A percentile compares a stretch with the other conserved stretches of the same genome.
These are phyloP conservation scores for Soucietia sequanensis DNA, from an alignment of 805 yeast species.

Conservation along the genomic window DNA sequence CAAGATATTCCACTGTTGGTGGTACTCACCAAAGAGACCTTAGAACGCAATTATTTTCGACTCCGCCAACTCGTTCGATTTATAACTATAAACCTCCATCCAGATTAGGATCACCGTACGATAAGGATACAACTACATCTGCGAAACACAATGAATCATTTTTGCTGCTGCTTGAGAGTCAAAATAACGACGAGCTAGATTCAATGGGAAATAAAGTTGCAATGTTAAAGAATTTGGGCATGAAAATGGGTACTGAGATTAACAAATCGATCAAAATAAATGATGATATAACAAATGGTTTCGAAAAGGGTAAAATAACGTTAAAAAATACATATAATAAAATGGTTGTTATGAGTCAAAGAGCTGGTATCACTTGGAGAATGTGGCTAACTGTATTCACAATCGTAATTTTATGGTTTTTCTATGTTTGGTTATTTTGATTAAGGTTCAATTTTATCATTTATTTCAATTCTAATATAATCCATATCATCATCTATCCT, in stretches of 20 bases:
- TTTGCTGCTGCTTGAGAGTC: slow-evolving; percentile 43
- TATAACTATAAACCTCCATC: slow-evolving; percentile 21
- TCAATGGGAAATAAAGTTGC: slow-evolving; percentile 41
- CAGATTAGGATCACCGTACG: slow-evolving; percentile 40
- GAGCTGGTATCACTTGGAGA: slow-evolving; percentile 45
- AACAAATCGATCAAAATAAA: slow-evolving; percentile 39
- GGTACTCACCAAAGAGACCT: slow-evolving; percentile 42
- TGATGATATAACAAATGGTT: slow-evolving; percentile 39
- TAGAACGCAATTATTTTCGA: slow-evolving; percentile 38
- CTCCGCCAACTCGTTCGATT: slow-evolving; percentile 18
- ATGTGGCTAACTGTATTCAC: slow-evolving; percentile 44
- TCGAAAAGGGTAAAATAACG: slow-evolving; percentile 39
- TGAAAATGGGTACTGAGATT: slow-evolving; percentile 43
- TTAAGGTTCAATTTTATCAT: too few species aligned
- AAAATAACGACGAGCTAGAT: slow-evolving; percentile 42
- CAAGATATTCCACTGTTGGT: slow-evolving; percentile 25
- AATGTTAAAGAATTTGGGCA: slow-evolving; percentile 40
- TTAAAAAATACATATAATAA: slow-evolving; percentile 42
- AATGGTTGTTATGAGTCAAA: slow-evolving; percentile 45
- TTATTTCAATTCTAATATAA: neutral
- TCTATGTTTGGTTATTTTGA: slow-evolving; percentile 40
- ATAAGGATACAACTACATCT: slow-evolving; percentile 17
- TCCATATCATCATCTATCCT: too few species aligned
- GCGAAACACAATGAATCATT: slow-evolving; percentile 43
- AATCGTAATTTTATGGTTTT: slow-evolving; percentile 36